Evolutionary conservation across 2,329 filamentous ascomycete species (phyloP), one percentile per base, ranked within the genome.

Genomic region (Fusarium sp.): DNA sequence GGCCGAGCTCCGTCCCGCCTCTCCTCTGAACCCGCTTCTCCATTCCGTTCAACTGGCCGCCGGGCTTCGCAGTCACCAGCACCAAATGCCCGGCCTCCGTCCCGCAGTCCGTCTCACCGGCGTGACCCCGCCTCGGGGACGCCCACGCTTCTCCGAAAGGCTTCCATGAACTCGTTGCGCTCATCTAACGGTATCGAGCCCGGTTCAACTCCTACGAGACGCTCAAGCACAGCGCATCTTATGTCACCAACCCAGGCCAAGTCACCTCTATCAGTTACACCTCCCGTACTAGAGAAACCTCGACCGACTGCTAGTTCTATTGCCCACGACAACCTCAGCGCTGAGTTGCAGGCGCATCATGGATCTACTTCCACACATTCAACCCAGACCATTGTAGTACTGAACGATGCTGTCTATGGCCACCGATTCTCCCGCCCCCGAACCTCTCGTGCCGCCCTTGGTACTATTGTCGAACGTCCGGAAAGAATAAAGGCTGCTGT

Each of bases 331-430:
- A 89, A 92, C 78, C 92, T 97, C 75, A 83, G 84, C 65, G 87
- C 86, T 64, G 93, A 97, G 77, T 79, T 97, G 33, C 84, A 87
- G 17, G 79, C 85, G 8, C 90, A 93, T 73, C 86, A 90, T 59
- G 81, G 82, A 33, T 75, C 76, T 3, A 77, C 81, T 13, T 77
- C 80, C 4, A 78, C 79, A 10, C 76, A 79, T 26, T 70, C 81
- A 34, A 80, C 87, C 13, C 84, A 94, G 63, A 94, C 94, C 0
- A 81, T 97, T 6, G 94, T 98, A 46, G 87, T 99, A 31, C 83
- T 99, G 3, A 94, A 98, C 74, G 96, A 99, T 81, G 91, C 92
- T 54, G 97, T 95, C 80, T 99, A 98, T 78, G 95, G 95, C 24
- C 96, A 99, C 81, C 91, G 94, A 22, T 99, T 90, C 79, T 93